Conservation (phyloP, 2,329 filamentous ascomycete genomes). For the Penicillium occitanis region DNA sequence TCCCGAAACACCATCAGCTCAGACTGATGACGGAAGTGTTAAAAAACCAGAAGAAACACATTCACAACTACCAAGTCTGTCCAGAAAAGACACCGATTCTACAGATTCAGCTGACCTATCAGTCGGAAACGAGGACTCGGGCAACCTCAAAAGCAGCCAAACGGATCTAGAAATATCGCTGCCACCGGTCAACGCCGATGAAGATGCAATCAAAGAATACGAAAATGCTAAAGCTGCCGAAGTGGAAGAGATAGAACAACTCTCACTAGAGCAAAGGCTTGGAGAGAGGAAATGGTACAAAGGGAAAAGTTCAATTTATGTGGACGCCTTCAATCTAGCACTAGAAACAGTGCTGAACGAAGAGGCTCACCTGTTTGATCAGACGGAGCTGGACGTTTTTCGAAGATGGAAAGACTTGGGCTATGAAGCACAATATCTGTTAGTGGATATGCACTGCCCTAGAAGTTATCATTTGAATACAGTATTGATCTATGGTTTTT, state of each 20-base stretch:
- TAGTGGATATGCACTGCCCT: conserved; percentile 37
- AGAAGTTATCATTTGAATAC: neutral
- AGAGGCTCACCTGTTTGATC: conserved; percentile 82
- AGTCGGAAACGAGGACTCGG: conserved; percentile 35
- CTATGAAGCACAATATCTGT: conserved; percentile 92
- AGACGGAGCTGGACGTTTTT: conserved; percentile 75
- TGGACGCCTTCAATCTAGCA: conserved; percentile 94
- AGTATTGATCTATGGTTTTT: conserved; percentile 22
- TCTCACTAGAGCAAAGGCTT: conserved; percentile 51
- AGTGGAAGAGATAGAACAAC: conserved; percentile 42
- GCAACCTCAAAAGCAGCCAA: conserved; percentile 40
- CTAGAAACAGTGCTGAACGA: conserved; percentile 86
- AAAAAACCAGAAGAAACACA: neutral
- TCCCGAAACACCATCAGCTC: neutral
- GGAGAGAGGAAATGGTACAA: conserved; percentile 65
- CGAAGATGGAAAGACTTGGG: conserved; percentile 67
- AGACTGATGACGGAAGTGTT: neutral
- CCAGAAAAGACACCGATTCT: conserved; percentile 32
- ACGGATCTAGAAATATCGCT: conserved; percentile 73
- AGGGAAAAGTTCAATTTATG: conserved; percentile 87
- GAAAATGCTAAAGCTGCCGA: conserved; percentile 64
- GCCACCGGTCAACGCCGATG: conserved; percentile 64
- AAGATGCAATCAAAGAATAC: conserved; percentile 76
- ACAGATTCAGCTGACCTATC: conserved; percentile 38
- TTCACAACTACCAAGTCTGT: neutral